Base-by-base conservation (phyloP, 2,329 filamentous ascomycete genomes). In the Colletotrichum eremochloae region DNA sequence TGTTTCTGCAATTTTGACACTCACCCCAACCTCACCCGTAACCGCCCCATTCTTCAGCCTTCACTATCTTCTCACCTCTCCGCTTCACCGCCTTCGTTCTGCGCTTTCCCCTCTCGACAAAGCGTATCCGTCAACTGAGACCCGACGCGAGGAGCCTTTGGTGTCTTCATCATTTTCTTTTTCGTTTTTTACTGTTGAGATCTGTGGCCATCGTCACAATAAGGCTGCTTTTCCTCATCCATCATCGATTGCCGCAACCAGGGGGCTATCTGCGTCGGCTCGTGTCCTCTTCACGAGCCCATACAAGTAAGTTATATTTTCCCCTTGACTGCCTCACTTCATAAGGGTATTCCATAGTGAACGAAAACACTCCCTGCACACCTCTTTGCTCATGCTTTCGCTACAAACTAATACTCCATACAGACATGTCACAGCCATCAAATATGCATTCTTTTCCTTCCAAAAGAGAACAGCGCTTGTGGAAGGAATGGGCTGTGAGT, bases 391-490 rank as follows among this genome's bases (percentile, higher is more conserved):
- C 12, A 14, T 53, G 5, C 11, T 15, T 9, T 0, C 3, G 14
- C 8, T 4, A 33, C 29, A 18, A 33, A 33, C 29, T 20, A 9
- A 53, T 29, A 33, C 14, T 33, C 15, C 29, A 33, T 2, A 9
- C 6, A 33, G 29, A 53, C 24, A 53, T 53, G 50, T 20, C 24
- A 18, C 18, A 20, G n/a, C 12, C 42, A 31, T 18, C 58, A 50
- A n/a, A 24, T 31, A 4, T 48, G 1, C 2, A 0, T 9, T 2
- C 2, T 8, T 46, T 14, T 1, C 11, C 40, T n/a, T 4, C 1
- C 5, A 15, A 8, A 20, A 6, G 36, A 4, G n/a, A 31, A 33
- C 8, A 29, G 20, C 20, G 44, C 7, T 29, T 36, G 33, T 63
- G 61, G 61, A n/a, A 31, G 14, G 9, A 40, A 14, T 63, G 61